Conservation (phyloP, 805 yeast species). For the Monosporozyma servazzii region DNA sequence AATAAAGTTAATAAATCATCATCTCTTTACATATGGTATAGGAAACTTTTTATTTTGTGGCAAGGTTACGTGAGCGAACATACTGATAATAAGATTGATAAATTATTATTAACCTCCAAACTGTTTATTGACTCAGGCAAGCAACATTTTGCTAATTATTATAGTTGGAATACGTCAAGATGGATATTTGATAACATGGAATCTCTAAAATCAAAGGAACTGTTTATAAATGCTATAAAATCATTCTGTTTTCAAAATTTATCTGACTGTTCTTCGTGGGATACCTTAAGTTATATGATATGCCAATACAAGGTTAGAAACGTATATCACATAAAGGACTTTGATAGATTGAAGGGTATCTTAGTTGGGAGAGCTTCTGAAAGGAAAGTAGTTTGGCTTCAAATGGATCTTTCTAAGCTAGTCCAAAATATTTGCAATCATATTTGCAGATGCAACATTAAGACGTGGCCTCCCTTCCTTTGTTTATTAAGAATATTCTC, state of each 20-base stretch:
- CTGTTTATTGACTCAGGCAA: conserved; percentile 22
- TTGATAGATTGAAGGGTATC: neutral
- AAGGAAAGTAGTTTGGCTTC: neutral
- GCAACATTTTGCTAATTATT: conserved; percentile 32
- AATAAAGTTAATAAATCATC: conserved; percentile 33
- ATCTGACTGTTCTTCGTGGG: conserved; percentile 32
- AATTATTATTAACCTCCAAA: neutral
- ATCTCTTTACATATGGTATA: conserved; percentile 31
- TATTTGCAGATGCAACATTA: conserved; percentile 13
- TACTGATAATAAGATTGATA: too few species aligned
- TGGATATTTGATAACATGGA: conserved; percentile 25
- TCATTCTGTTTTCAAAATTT: conserved; percentile 21
- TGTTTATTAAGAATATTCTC: conserved; percentile 11
- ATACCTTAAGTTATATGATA: conserved; percentile 17
- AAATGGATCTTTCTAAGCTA: neutral
- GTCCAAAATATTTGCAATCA: conserved; percentile 6
- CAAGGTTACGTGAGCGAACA: neutral
- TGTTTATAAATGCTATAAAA: conserved; percentile 10
- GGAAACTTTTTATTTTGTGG: conserved; percentile 19
- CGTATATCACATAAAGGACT: conserved; percentile 8
- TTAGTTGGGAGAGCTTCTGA: neutral
- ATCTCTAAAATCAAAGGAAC: conserved; percentile 3
- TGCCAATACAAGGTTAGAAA: conserved; percentile 6
- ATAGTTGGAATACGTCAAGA: conserved; percentile 33
- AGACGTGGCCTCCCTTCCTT: conserved; percentile 23